Conservation (phyloP, 1,284 basidiomycete genomes). For the Ceratobasidium sp. region DNA sequence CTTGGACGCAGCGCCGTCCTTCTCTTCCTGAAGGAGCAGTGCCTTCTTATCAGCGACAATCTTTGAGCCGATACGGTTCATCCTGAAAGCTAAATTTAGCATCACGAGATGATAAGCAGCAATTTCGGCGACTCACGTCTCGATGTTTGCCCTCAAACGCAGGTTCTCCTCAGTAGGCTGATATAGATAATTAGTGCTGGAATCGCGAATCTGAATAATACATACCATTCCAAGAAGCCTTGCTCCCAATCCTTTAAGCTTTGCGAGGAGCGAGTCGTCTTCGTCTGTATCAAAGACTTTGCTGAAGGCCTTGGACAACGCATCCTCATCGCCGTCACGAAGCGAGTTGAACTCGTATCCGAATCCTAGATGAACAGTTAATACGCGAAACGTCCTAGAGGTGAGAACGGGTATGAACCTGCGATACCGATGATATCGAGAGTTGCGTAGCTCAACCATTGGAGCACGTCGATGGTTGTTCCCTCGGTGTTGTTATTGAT, state of each 20-base stretch:
- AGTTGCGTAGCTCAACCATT: conserved; percentile 51
- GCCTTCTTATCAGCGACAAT: conserved; percentile 52
- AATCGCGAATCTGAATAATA: not conserved
- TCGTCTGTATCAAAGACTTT: conserved; percentile 43
- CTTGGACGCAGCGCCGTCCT: conserved; percentile 21
- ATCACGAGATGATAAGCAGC: not conserved
- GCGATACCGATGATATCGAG: conserved; percentile 55
- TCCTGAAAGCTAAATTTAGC: conserved; percentile 32
- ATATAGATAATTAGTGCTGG: not conserved
- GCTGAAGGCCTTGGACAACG: conserved; percentile 47
- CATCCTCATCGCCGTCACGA: conserved; percentile 42
- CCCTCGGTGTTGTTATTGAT: conserved; percentile 19
- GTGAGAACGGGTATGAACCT: conserved; percentile 44
- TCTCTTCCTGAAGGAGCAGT: conserved; percentile 43
- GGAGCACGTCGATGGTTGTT: conserved; percentile 49
- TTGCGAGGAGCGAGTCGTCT: not conserved
- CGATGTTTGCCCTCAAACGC: conserved; percentile 3
- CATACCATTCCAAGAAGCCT: conserved; percentile 22
- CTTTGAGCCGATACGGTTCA: conserved; percentile 47
- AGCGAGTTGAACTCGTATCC: conserved; percentile 46
- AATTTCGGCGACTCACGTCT: not conserved
- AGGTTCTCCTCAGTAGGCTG: conserved; percentile 43
- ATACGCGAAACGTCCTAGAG: not conserved
- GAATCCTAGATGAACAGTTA: not conserved
- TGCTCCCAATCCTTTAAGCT: not conserved